Conservation (phyloP, 768 basidiomycete species). For the Mycena sanguinolenta region DNA sequence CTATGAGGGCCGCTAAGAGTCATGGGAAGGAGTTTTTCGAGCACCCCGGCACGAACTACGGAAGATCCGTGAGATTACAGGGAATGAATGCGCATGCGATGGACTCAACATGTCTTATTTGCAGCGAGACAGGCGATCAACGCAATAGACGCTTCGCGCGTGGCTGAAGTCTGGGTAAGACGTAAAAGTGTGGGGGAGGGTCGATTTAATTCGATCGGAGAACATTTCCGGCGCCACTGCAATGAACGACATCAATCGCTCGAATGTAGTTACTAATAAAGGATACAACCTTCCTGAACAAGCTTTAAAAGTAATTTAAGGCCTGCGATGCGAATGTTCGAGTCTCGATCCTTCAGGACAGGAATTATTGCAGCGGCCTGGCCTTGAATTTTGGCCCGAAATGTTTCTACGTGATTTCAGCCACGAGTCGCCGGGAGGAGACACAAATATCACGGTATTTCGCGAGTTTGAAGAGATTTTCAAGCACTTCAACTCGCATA, state of each 20-base stretch:
- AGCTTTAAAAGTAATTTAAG: slow-evolving; percentile 8
- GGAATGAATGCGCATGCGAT: no score
- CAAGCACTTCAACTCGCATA: neutral
- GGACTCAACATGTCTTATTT: no score
- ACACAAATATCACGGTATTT: neutral
- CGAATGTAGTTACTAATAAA: neutral
- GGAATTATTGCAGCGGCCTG: neutral
- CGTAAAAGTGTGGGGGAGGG: slow-evolving; percentile 8
- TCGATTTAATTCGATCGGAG: slow-evolving; percentile 10
- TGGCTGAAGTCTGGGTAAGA: neutral
- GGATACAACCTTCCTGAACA: neutral
- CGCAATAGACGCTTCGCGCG: neutral
- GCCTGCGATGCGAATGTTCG: neutral
- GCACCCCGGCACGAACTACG: slow-evolving; percentile 5
- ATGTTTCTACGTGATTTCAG: neutral
- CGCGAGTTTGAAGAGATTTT: neutral
- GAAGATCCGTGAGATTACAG: no score
- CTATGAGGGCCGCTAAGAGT: neutral
- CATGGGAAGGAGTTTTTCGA: neutral
- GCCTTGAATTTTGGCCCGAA: neutral
- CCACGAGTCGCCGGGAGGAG: no score
- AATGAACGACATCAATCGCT: neutral
- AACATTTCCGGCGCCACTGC: neutral
- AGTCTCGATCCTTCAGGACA: neutral
- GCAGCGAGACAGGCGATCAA: slow-evolving; percentile 6